Evolutionary conservation across 345 rosid species (phyloP), one percentile per base, ranked within the genome.

Genomic region (Aurinia saxatilis): DNA sequence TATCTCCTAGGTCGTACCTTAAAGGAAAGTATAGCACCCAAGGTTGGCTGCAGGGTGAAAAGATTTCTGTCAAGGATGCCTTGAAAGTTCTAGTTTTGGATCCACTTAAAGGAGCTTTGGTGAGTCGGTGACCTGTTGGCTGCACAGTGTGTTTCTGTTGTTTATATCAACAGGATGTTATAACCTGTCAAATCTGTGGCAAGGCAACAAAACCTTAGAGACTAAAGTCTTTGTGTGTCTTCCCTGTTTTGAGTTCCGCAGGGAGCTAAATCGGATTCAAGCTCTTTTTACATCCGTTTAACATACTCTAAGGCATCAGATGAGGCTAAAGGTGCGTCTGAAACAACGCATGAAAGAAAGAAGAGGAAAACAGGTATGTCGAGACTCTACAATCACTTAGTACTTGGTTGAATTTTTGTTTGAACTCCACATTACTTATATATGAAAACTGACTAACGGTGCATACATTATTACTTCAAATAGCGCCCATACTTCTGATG

Each of bases 281-380:
- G 81, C 63, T 52, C 81, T 70, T 80, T 81, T 58, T 83, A 77
- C 31, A 79, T 92, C 60, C 88, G 91, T 69, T 68, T 89, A 77
- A 84, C 84, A 29, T 92, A 82, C 73, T 63, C 75, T 11, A 76
- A 59, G 66, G 61, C 77, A 25, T 76, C 77, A 18, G 71, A 64
- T 65, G 60, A 11, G 39, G 68, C 57, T 52, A 66, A 67, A 9
- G 39, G 65, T 67, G 61, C 67, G 34, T 58, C 53, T 8, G 71
- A 71, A 58, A 70, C 66, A 64, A 75, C 37, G 12, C 75, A 66
- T 49, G 78, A 70, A 67, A 65, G 69, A 77, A 85, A 92, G 77
- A 85, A 86, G 78, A 82, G 77, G 54, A 92, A 85, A 77, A 65
- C 77, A 77, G 95, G 96, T 77, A 77, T 38, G 50, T 51, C 7